Conservation (phyloP, 768 basidiomycete genomes). For the Termitomyces eurrhizus region DNA sequence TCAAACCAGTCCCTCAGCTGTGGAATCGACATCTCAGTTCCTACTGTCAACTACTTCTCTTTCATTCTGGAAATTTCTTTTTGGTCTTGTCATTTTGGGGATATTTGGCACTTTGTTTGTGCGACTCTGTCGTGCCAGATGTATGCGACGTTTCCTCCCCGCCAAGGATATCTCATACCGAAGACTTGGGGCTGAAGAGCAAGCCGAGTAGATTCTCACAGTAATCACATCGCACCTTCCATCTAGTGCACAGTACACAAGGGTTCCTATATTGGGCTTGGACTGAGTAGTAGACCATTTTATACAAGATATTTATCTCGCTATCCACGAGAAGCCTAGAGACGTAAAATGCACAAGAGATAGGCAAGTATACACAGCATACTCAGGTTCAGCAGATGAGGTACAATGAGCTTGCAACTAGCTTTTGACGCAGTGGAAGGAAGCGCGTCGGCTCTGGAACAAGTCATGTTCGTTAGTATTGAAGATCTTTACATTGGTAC, state of each 20-base stretch:
- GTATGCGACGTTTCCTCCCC: slow-evolving; percentile 37
- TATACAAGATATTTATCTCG: not conserved
- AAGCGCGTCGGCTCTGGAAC: slow-evolving; percentile 35
- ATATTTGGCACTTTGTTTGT: slow-evolving; percentile 41
- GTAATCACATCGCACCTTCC: not conserved
- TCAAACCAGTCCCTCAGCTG: not conserved
- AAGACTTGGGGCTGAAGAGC: slow-evolving; percentile 37
- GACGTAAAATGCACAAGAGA: not conserved
- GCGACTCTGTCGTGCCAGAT: slow-evolving; percentile 51
- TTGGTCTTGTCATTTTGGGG: slow-evolving; percentile 40
- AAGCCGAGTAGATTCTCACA: slow-evolving; percentile 39
- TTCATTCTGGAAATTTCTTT: slow-evolving; percentile 29
- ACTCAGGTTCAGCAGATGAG: not conserved
- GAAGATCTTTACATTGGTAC: not conserved
- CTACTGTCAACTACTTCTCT: slow-evolving; percentile 10
- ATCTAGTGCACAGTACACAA: not conserved
- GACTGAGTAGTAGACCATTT: not conserved
- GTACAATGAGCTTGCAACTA: not conserved
- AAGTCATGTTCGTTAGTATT: not conserved
- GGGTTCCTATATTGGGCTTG: not conserved
- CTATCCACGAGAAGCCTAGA: not conserved
- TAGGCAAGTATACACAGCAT: slow-evolving; percentile 4
- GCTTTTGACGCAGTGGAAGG: slow-evolving; percentile 10
- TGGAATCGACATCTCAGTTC: slow-evolving; percentile 12
- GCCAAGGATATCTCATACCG: slow-evolving; percentile 36